Conservation (phyloP, 2,329 filamentous ascomycete genomes). For the Fusarium continuum region DNA sequence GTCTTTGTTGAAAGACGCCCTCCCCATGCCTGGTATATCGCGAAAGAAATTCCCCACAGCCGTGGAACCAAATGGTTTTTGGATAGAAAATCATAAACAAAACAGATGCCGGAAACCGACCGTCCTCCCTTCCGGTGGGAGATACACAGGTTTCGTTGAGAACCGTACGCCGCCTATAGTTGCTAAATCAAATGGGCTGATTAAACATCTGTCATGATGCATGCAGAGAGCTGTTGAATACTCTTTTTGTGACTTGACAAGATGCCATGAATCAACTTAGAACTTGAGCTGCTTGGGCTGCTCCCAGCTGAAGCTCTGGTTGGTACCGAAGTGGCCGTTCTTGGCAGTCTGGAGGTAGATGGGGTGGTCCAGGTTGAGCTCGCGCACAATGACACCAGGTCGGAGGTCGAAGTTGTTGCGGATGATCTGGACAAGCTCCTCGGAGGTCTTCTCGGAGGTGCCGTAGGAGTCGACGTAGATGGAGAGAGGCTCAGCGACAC, state of each 20-base stretch:
- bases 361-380: constrained; percentile 92
- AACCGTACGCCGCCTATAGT: constrained; percentile 55
- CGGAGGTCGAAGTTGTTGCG: constrained; percentile 96
- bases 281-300: constrained; percentile 94
- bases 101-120: constrained; percentile 51
- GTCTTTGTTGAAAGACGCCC: constrained; percentile 61
- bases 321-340: constrained; percentile 98
- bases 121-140: constrained; percentile 47
- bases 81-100: constrained; percentile 41
- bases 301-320: constrained; percentile 98
- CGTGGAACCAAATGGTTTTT: constrained; percentile 38
- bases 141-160: constrained; percentile 57
- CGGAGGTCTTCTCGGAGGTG: constrained; percentile 86
- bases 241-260: constrained; percentile 43
- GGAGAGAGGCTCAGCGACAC: constrained; percentile 96
- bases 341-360: constrained; percentile 99
- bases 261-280: constrained; percentile 62
- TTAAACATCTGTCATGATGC: constrained; percentile 50
- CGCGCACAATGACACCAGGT: constrained; percentile 97
- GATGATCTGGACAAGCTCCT: constrained; percentile 96
- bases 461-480: constrained; percentile 98
- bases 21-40: constrained; percentile 50
- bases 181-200: constrained; percentile 51
- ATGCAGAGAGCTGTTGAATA: constrained; percentile 54
- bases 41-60: constrained; percentile 43